Base-by-base conservation (phyloP, 2,329 filamentous ascomycete species). In the Talaromyces piceae region DNA sequence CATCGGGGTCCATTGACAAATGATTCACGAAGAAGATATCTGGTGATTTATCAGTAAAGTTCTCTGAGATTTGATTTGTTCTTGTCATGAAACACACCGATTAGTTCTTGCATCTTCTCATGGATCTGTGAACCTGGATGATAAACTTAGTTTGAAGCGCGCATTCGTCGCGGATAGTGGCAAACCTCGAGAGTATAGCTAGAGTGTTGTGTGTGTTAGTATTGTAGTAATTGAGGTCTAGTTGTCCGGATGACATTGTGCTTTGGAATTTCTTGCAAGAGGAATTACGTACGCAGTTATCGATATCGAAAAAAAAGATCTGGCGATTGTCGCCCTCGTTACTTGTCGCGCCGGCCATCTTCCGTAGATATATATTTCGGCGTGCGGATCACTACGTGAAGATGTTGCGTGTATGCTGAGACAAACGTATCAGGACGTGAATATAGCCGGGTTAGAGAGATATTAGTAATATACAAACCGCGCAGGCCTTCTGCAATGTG, bases 261-360 rank as follows among this genome's bases (percentile, higher is more conserved):
- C n/a, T n/a, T n/a, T n/a, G n/a, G n/a, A n/a, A 22, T 6, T 41
- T 6, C 18, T 41, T 18, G 30, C 4, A 30, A n/a, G 9, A 18
- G 22, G 23, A 26, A 7, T 28, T 20, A 73, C 79, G 57, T 75
- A 83, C 81, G 71, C 94, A 98, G 66, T 98, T 98, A 77, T 98
- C 93, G 64, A 98, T 97, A 67, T 98, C 93, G 65, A 96, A 97
- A 69, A 81, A 83, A 67, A 83, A 80, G 18, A 87, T 76, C 1
- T 77, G 76, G 56, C 80, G 67, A 54, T 63, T 59, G 57, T 75
- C 70, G 54, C 54, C 49, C 47, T 57, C 54, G 44, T 58, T 55
- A 46, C 55, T 31, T 30, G 22, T 25, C 27, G 18, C 7, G 26
- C n/a, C 5, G 8, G 46, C 45, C 49, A 55, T 52, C 31, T 5